Percentiles rank a stretch among this genome's conserved stretches.
Conservation (phyloP, 139 green algal species). For the Picochlorum sp. region DNA sequence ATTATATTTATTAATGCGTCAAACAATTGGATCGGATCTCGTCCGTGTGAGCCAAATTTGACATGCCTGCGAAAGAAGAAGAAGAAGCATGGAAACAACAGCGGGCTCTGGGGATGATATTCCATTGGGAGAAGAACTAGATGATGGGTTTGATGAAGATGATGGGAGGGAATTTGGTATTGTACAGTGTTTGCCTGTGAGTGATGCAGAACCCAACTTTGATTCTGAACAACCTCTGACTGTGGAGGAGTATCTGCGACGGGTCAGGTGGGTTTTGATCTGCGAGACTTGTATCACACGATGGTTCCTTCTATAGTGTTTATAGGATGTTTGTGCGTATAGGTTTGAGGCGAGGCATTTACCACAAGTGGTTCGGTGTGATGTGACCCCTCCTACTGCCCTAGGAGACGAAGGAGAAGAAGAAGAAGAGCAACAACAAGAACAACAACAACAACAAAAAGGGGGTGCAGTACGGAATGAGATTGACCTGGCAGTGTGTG, state of each 20-base stretch:
- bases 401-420: conserved; percentile 1
- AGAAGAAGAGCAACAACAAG: not conserved
- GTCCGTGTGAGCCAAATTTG: too few relatives aligned
- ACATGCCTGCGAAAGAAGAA: too few relatives aligned
- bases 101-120: too few relatives aligned
- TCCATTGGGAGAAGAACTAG: too few relatives aligned
- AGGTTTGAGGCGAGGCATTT: conserved; percentile 29
- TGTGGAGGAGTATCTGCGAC: conserved; percentile 49
- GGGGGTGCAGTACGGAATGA: not conserved
- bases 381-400: not conserved
- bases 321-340: conserved; percentile 9
- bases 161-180: conserved; percentile 59
- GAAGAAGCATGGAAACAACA: too few relatives aligned
- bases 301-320: not conserved
- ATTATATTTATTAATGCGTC: too few relatives aligned
- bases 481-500: conserved; percentile 7
- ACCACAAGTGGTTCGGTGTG: conserved; percentile 23
- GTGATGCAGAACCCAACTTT: conserved; percentile 45
- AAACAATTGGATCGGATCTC: too few relatives aligned
- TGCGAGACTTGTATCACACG: not conserved
- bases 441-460: not conserved
- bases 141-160: conserved; percentile 25
- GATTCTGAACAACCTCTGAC: conserved; percentile 25
- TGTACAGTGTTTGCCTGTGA: conserved; percentile 50
- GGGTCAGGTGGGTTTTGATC: conserved; percentile 37